Base-by-base conservation (phyloP, 345 rosid species). In the Eutrema heterophyllum region DNA sequence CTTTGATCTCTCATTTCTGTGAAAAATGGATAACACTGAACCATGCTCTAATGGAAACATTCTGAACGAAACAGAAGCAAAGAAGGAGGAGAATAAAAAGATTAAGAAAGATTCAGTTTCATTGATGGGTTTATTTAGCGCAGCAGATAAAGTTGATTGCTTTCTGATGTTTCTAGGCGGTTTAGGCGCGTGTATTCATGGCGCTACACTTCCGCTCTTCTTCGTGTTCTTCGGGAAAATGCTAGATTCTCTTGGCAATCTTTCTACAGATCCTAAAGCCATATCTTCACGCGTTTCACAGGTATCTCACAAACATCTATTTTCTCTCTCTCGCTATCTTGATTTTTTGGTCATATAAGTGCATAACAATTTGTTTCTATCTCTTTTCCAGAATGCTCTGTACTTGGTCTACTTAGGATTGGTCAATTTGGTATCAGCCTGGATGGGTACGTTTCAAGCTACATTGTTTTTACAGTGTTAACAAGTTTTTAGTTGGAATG, bases 131-230 rank as follows among this genome's bases (percentile, higher is more conserved):
- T 70, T 92, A 16, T 89, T 89, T 73, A 73, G 70, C 12, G 88
- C 94, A 41, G 89, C 94, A 0, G 96, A 90, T 80, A 79, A 74
- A 35, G 6, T 78, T 27, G 96, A 88, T 70, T 86, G 14, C 61
- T 3, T 79, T 4, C 48, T 89, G 67, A 92, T 89, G 96, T 57
- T 85, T 29, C 26, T 89, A 0, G 97, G 94, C 13, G 78, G 85
- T 51, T 40, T 83, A 52, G 97, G 93, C 0, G 81, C 96, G 0
- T 84, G 80, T 69, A n/a, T 85, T 10, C 96, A 86, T 13, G 97
- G 97, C 6, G 87, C 83, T 15, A 83, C 89, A 4, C 89, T 89
- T 72, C 97, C 97, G 0, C 75, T 85, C 10, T 89, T 92, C 79
- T 84, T 89, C 44, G 44, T 88, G 40, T 78, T 89, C 75, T 88